Evolutionary conservation across 352 stramenopile species (phyloP), one percentile per base, ranked within the genome.

Genomic region (Salisapilia sapeloensis): DNA sequence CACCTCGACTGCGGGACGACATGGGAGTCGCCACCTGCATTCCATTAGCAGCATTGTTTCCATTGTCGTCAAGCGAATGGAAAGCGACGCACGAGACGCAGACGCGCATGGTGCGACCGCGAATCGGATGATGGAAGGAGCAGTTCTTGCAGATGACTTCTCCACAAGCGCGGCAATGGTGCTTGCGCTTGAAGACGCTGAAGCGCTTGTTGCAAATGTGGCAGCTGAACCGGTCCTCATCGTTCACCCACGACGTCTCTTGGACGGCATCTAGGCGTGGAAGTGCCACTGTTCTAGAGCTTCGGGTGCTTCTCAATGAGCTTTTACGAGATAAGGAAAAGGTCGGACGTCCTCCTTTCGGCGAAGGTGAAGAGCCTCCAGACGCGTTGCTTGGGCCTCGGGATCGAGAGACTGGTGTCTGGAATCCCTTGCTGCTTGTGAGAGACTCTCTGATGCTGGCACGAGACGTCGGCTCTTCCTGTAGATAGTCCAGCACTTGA

Each of bases 131-230:
- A 38, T 87, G 82, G 23, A 87, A 33, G 5, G 66, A 85, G 53
- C 75, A 91, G 27, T 48, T 63, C 28, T 79, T 79, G 59, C 75
- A 91, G 40, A 91, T 87, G 21, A 91, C 67, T 36, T 91, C 75
- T 25, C 75, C 75, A 19, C 75, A 91, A 0, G 71, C 61, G 34
- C 75, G 56, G 38, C 75, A 91, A 50, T 91, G 75, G 46, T 91
- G 75, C 41, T 91, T 91, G 38, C 67, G 75, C 41, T 83, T 77
- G 40, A 91, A 87, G 61, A 91, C 61, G 48, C 56, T 86, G 55
- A 87, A 87, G 26, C 71, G 71, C 48, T 84, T 86, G 56, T 81
- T 84, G 48, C 75, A 91, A 18, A 91, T 86, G 47, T 86, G 66
- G 41, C 75, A 91, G 32, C 65, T 84, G 40, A 84, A 82, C 2